Evolutionary conservation across 345 rosid species (phyloP), one percentile per base, ranked within the genome.

Genomic region (Syzygium aqueum): DNA sequence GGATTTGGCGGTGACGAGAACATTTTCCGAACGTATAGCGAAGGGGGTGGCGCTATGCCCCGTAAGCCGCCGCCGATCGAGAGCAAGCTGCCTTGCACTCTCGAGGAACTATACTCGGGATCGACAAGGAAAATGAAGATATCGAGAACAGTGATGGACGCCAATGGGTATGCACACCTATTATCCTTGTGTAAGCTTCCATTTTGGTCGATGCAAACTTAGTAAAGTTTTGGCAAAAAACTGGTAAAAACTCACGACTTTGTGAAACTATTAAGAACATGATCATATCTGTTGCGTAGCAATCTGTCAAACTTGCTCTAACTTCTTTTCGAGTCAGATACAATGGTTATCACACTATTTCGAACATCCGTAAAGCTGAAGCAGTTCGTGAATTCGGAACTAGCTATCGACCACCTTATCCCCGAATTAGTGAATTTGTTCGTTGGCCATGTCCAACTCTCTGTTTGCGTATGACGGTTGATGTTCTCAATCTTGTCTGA

Each of bases 71-170:
- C 99, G 11, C 94, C 98, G 0, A 97, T 97, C 6, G 99, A 97
- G 90, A 96, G 95, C 90, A 96, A 95, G 86, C 90, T 97, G 92
- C 96, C 98, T 67, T 97, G 99, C 93, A 95, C 89, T 88, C 99
- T 97, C 46, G 98, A 93, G 90, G 99, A 97, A 90, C 89, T 97
- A 51, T 96, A 94, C 73, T 49, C 95, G 56, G 99, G 99, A 85
- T 96, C 99, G 30, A 96, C 99, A 5, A 93, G 99, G 92, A 97
- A 96, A 87, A 97, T 97, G 99, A 97, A 95, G 95, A 97, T 97
- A 80, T 97, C 99, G 40, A 93, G 99, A 93, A 93, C 98, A 61
- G 92, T 94, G 23, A 93, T 95, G 86, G 96, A 94, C 78, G 91
- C 91, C 51, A 90, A 91, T 9, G 97, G 99, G 99, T 97, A 93